These are phyloP conservation scores for Ogataea parapolymorpha DNA, from an alignment of 805 yeast species.

Conservation along the genomic window DNA sequence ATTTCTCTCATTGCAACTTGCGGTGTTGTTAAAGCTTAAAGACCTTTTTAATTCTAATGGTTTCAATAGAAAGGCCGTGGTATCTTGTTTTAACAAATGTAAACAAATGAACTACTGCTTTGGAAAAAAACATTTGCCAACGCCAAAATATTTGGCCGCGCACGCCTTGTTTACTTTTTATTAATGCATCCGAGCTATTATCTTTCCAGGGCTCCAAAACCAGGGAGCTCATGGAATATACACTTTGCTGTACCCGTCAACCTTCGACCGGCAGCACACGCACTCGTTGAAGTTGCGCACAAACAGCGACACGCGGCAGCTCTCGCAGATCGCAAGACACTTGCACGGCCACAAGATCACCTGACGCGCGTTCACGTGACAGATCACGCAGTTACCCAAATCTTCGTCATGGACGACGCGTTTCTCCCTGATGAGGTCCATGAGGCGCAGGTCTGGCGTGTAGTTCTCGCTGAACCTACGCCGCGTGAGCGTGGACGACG, in stretches of 20 bases:
- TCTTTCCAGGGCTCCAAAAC: slow-evolving; percentile 14
- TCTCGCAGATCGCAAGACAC: slow-evolving; percentile 85
- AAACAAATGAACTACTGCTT: slow-evolving; percentile 13
- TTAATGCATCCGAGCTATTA: neutral
- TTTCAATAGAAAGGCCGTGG: slow-evolving; percentile 4
- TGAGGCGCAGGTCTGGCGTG: slow-evolving; percentile 24
- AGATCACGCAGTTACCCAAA: slow-evolving; percentile 67
- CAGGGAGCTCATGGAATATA: slow-evolving; percentile 45
- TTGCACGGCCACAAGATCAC: slow-evolving; percentile 91
- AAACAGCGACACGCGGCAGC: slow-evolving; percentile 72
- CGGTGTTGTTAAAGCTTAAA: slow-evolving; percentile 5
- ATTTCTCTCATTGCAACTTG: slow-evolving; percentile 30
- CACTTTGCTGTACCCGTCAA: slow-evolving; percentile 61
- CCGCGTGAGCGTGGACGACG: slow-evolving; percentile 24
- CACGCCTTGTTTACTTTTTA: slow-evolving; percentile 21
- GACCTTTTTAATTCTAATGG: slow-evolving; percentile 2
- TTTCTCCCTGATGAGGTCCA: slow-evolving; percentile 28
- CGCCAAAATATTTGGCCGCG: slow-evolving; percentile 17
- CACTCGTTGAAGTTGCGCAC: slow-evolving; percentile 72
- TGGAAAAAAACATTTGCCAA: slow-evolving; percentile 16
- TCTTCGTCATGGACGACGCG: slow-evolving; percentile 14
- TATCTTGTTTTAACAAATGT: slow-evolving; percentile 19
- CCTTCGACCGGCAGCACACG: slow-evolving; percentile 77
- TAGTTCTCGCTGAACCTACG: slow-evolving; percentile 25
- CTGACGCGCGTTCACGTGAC: slow-evolving; percentile 70